Conservation (phyloP, 805 yeast genomes). For the Zygoascus biomembranicola region DNA sequence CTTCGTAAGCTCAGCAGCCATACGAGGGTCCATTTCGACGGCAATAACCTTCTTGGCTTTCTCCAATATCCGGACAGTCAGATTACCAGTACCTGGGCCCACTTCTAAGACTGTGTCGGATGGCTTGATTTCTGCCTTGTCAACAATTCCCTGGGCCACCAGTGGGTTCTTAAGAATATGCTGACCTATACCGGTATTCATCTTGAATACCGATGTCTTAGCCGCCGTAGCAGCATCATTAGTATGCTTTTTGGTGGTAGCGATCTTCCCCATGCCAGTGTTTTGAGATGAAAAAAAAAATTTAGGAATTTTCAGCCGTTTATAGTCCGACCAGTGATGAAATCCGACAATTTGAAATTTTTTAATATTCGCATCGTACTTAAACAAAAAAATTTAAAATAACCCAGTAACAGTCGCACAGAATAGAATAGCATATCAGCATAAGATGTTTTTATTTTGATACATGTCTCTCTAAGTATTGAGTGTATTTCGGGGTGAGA, state of each 20-base stretch:
- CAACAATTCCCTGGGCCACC: conserved; percentile 97
- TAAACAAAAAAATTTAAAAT: no score
- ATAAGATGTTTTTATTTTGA: no score
- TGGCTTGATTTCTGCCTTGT: conserved; percentile 87
- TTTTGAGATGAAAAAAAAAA: neutral
- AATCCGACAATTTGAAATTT: neutral
- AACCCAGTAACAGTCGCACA: no score
- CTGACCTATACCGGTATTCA: conserved; percentile 95
- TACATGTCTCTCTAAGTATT: no score
- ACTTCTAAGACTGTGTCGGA: conserved; percentile 91
- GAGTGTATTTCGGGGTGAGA: neutral
- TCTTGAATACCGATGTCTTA: conserved; percentile 64
- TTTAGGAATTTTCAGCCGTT: neutral
- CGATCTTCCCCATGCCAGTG: conserved; percentile 25
- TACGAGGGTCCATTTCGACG: conserved; percentile 98
- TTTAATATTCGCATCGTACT: neutral
- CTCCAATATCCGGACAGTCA: conserved; percentile 86
- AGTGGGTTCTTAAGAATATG: conserved; percentile 93
- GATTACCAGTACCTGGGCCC: conserved; percentile 98
- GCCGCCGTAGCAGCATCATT: conserved; percentile 9
- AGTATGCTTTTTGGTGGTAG: conserved; percentile 19
- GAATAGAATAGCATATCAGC: no score
- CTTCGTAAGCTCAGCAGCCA: conserved; percentile 97
- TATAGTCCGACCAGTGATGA: neutral
- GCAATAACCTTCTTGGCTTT: conserved; percentile 93